Percentiles rank a stretch among this genome's conserved stretches.
These are phyloP conservation scores for Malassezia equina DNA, from an alignment of 1,284 basidiomycete genomes.

Conservation along the genomic window DNA sequence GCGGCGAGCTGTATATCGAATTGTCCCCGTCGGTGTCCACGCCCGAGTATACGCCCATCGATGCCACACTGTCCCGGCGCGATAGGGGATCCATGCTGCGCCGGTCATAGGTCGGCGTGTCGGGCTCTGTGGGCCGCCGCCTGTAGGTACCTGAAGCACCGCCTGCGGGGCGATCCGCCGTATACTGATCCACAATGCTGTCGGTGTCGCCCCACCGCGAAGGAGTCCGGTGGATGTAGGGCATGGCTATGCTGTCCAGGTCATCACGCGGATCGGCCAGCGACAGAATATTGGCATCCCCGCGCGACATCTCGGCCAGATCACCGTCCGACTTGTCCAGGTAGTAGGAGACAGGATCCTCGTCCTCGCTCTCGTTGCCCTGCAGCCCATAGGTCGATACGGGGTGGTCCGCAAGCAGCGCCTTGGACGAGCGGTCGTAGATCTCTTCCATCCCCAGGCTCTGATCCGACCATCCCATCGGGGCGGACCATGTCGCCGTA, in stretches of 20 bases:
- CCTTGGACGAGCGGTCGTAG: not conserved
- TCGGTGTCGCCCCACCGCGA: not conserved
- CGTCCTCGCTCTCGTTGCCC: not conserved
- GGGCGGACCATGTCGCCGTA: not conserved
- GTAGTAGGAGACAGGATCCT: not conserved
- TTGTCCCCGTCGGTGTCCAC: not conserved
- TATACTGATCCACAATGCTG: conserved; percentile 7
- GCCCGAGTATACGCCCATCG: not conserved
- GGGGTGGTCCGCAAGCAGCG: not conserved
- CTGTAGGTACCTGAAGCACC: not conserved
- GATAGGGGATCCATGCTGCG: not conserved
- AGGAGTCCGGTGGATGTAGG: not conserved
- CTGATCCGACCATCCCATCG: not conserved
- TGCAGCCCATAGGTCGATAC: not conserved
- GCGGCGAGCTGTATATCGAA: not conserved
- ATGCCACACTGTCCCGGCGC: not conserved
- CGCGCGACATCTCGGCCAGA: not conserved
- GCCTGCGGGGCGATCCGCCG: not conserved
- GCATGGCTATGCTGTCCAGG: not conserved
- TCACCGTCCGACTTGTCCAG: not conserved
- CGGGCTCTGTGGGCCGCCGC: not conserved
- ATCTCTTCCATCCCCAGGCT: not conserved
- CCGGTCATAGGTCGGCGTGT: not conserved
- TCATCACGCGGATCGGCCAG: not conserved
- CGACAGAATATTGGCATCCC: not conserved